Conservation (phyloP, 1,284 basidiomycete species). For the Austroboletus niveus region DNA sequence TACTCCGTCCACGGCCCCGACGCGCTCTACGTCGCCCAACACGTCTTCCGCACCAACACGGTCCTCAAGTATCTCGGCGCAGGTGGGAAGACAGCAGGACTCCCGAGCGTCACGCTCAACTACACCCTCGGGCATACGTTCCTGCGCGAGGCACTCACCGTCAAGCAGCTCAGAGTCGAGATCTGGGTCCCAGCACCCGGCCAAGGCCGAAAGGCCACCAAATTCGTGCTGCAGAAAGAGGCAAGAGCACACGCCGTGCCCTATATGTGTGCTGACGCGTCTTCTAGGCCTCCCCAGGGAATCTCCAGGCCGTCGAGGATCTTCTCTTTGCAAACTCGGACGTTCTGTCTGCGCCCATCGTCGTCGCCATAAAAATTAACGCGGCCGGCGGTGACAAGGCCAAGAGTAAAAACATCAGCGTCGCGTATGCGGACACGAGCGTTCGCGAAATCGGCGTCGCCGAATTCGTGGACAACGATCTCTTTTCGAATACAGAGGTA, state of each 20-base stretch:
- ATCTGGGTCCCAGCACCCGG: constrained; percentile 81
- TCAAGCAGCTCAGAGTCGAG: constrained; percentile 91
- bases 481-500: constrained; percentile 95
- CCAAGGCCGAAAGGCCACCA: constrained; percentile 70
- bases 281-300: constrained; percentile 89
- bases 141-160: constrained; percentile 87
- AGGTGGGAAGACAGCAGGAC: constrained; percentile 52
- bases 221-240: constrained; percentile 79
- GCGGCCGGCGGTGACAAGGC: constrained; percentile 48
- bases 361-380: constrained; percentile 84
- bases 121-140: constrained; percentile 82
- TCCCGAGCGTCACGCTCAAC: constrained; percentile 82
- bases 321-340: constrained; percentile 87
- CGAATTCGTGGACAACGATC: constrained; percentile 93
- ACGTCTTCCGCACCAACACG: constrained; percentile 84
- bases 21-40: constrained; percentile 82
- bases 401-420: constrained; percentile 61
- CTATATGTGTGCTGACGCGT: constrained; percentile 7
- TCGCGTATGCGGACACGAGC: constrained; percentile 80
- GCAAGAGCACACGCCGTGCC: constrained; percentile 36
- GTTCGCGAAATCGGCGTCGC: constrained; percentile 71
- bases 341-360: constrained; percentile 82
- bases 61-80: constrained; percentile 81
- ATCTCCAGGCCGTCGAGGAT: constrained; percentile 92
- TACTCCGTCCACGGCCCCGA: constrained; percentile 90